Percentiles rank a stretch among this genome's conserved stretches.
These are phyloP conservation scores for Smallanthus sonchifolius DNA, from an alignment of 129 eudicot species.

Conservation along the genomic window DNA sequence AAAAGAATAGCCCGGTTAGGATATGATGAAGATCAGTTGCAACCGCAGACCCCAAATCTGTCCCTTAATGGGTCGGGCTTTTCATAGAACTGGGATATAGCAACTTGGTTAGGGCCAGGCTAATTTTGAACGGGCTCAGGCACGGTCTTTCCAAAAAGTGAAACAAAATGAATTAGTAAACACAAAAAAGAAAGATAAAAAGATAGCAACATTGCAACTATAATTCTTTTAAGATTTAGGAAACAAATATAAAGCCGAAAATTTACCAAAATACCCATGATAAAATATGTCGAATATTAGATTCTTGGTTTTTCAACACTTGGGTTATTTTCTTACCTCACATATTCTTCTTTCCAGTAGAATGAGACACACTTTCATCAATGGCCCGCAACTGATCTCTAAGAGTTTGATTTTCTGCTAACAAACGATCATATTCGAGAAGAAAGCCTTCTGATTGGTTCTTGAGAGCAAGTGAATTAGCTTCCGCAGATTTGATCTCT, in stretches of 20 bases:
- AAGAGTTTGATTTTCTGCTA: conserved; percentile 45
- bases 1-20: too few relatives aligned
- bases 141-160: not conserved
- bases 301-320: not conserved
- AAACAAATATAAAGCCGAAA: not conserved
- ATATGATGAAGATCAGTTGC: not conserved
- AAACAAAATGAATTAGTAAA: not conserved
- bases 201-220: conserved; percentile 6
- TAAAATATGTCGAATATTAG: not conserved
- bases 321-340: conserved; percentile 18
- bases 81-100: not conserved
- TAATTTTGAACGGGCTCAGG: not conserved
- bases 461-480: conserved; percentile 53
- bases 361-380: conserved; percentile 41
- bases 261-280: conserved; percentile 8
- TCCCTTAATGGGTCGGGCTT: not conserved
- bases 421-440: conserved; percentile 48
- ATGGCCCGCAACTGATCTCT: conserved; percentile 44
- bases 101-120: not conserved
- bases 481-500: conserved; percentile 60
- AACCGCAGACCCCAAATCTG: not conserved
- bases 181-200: not conserved
- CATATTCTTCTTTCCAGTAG: conserved; percentile 59
- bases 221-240: not conserved
- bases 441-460: conserved; percentile 70